A percentile compares a stretch with the other conserved stretches of the same genome.
Evolutionary conservation across 257 asterid species (phyloP).

Genomic region (Jaltomata sinuosa): DNA sequence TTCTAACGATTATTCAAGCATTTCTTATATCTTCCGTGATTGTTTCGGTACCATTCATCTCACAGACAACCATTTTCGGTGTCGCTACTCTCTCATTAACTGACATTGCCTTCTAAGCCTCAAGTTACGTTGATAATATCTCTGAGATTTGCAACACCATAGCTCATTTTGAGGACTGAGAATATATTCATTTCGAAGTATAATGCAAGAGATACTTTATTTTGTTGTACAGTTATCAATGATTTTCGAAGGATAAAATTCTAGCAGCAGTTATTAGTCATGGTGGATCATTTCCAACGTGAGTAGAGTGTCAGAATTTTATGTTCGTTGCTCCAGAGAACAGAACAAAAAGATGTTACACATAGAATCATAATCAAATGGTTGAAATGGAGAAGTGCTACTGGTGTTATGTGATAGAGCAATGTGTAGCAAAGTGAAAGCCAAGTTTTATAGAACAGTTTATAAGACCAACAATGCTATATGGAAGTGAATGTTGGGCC

Average conservation of each 20-base stretch:
- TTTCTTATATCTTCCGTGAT: not conserved
- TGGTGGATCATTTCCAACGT: not conserved
- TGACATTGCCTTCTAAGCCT: not conserved
- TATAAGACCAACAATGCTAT: not conserved
- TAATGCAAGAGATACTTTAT: not conserved
- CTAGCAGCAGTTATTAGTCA: not conserved
- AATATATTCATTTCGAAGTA: not conserved
- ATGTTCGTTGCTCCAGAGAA: not conserved
- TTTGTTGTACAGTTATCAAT: too few relatives aligned
- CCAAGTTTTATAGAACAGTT: not conserved
- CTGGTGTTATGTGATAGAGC: not conserved
- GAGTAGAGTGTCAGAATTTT: not conserved
- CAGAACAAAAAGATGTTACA: not conserved
- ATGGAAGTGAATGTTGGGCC: not conserved
- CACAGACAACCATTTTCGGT: not conserved
- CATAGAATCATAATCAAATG: not conserved
- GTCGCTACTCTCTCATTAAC: not conserved
- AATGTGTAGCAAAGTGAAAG: not conserved
- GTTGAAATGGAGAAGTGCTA: not conserved
- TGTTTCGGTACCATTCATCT: not conserved
- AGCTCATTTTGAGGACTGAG: not conserved
- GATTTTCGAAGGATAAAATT: not conserved
- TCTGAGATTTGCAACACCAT: not conserved
- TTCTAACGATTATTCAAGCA: not conserved
- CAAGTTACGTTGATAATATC: not conserved